Conservation (phyloP, 805 yeast genomes). For the Cyberlindnera mrakii region DNA sequence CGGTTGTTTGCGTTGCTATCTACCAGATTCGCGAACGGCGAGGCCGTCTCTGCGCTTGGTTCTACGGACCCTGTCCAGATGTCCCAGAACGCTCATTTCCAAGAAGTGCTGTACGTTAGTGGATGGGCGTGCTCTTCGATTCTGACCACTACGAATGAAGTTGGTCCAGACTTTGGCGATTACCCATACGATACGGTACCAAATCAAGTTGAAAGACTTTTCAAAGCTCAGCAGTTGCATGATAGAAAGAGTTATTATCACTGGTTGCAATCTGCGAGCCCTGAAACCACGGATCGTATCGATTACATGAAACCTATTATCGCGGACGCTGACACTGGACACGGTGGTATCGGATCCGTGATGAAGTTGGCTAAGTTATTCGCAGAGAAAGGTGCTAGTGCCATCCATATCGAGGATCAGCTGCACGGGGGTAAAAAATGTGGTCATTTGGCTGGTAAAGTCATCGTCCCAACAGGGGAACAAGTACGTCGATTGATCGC, state of each 20-base stretch:
- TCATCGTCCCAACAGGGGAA: constrained; percentile 52
- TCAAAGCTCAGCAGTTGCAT: constrained; percentile 52
- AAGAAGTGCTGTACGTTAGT: constrained; percentile 48
- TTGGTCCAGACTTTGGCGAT: constrained; percentile 62
- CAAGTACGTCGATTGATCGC: constrained; percentile 50
- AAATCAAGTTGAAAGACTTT: constrained; percentile 54
- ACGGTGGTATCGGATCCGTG: constrained; percentile 55
- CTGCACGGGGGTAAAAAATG: constrained; percentile 62
- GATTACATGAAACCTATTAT: constrained; percentile 57
- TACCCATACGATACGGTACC: constrained; percentile 68
- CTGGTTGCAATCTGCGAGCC: constrained; percentile 24
- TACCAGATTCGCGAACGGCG: constrained; percentile 31
- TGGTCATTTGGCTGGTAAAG: constrained; percentile 59
- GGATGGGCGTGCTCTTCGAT: constrained; percentile 61
- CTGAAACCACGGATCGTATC: constrained; percentile 19
- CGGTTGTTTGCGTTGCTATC: constrained; percentile 42
- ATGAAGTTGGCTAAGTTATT: constrained; percentile 61
- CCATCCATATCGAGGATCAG: constrained; percentile 60
- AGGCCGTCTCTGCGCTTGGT: constrained; percentile 54
- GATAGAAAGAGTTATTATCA: constrained; percentile 44
- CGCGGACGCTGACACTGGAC: constrained; percentile 66
- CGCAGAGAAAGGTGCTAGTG: constrained; percentile 65
- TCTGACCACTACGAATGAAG: constrained; percentile 55
- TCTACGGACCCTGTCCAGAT: constrained; percentile 59
- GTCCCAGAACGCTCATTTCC: constrained; percentile 47